Base-by-base conservation (phyloP, 2,329 filamentous ascomycete genomes). In the Colletotrichum simmondsii region DNA sequence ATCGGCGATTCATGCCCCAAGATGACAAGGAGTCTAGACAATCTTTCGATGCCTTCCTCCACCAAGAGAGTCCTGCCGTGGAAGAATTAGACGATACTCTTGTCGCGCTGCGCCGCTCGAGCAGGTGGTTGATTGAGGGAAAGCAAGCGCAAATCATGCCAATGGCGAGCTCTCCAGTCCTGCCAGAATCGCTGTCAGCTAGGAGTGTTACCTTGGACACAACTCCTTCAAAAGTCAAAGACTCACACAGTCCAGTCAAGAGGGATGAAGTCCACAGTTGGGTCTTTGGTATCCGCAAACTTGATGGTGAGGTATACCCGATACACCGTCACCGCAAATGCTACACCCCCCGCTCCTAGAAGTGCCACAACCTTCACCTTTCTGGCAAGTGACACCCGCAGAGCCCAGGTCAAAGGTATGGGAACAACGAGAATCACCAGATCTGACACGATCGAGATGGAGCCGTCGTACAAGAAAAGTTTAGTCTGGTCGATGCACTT, bases 351-450 rank as follows among this genome's bases (percentile, higher is more conserved):
- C 0, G 78, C 75, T 2, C 79, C 78, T 8, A 83, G 75, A 72
- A 83, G 75, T 37, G 74, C 71, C 6, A 76, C 75, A 37, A 83
- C 80, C 68, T 79, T 81, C 19, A 82, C 28, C 73, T 82, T 83
- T 71, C 80, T 80, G 14, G 56, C 53, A 19, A 75, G 24, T 2
- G 78, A 72, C 52, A 81, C 73, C 12, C 77, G 76, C 53, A 83
- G 71, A 2, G 71, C 76, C 78, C 78, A 81, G 3, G 78, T 79
- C 68, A 83, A 65, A 1, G 78, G 76, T 8, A 82, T 73, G 8
- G 82, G 82, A 2, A 84, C 68, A 22, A 81, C 11, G 52, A 83
- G 75, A 22, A 83, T 80, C 58, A 80, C 75, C 16, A 80, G 66
- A 72, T 83, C 81, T n/a, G 80, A 81, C 12, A 81, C 46, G 32